phyloP scores from a whole-genome alignment of 2,329 filamentous ascomycete genomes.

The Ascochyta rabiei region DNA sequence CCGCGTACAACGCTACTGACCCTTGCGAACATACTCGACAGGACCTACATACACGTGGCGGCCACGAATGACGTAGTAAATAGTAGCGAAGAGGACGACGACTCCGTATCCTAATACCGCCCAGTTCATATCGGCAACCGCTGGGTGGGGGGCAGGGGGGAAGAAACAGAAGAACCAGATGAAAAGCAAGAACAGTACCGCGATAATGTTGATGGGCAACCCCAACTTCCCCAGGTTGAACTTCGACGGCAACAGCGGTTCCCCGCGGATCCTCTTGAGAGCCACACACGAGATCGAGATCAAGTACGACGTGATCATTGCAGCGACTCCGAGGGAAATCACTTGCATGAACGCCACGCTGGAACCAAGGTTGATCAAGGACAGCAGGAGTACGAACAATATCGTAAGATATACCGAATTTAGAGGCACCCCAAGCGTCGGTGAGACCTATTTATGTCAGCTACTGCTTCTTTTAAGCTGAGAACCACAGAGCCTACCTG shows the following conservation, averaged over 20 bases:
- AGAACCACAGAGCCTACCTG: conserved; percentile 7
- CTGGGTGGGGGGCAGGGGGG: conserved; percentile 48
- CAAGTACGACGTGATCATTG: conserved; percentile 29
- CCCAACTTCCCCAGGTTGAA: conserved; percentile 56
- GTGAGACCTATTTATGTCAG: conserved; percentile 17
- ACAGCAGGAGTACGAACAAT: conserved; percentile 27
- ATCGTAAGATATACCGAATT: conserved; percentile 31
- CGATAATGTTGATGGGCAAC: conserved; percentile 50
- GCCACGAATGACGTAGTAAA: conserved; percentile 51
- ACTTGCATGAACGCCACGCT: conserved; percentile 29
- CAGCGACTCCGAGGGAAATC: conserved; percentile 19
- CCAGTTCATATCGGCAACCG: conserved; percentile 56
- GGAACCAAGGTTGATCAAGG: conserved; percentile 40
- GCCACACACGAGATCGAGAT: conserved; percentile 55
- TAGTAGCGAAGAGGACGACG: conserved; percentile 49
- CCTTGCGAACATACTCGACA: conserved; percentile 25
- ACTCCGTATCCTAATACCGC: conserved; percentile 50
- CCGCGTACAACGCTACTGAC: background rate
- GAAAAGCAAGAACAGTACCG: conserved; percentile 49
- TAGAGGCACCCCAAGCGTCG: conserved; percentile 29
- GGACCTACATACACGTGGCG: conserved; percentile 47
- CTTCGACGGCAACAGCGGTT: conserved; percentile 52
- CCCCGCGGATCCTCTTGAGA: conserved; percentile 50
- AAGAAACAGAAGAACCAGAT: conserved; percentile 54
- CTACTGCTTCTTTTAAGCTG: too few relatives aligned